Evolutionary conservation across 2,329 filamentous ascomycete genomes (phyloP).

Genomic region (Fusarium odoratissimum): DNA sequence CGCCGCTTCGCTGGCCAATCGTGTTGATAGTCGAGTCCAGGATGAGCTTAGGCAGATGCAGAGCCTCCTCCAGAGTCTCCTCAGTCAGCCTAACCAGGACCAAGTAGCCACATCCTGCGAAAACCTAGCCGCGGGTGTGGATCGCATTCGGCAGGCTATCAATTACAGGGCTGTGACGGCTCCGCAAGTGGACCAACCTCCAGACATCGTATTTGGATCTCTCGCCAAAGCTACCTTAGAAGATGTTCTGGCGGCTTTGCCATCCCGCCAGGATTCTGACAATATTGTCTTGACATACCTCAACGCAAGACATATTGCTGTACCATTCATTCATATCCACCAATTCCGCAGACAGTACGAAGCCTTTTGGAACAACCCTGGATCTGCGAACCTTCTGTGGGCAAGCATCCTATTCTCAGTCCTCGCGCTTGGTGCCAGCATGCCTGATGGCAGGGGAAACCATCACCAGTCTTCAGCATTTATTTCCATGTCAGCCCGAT

Average conservation of each 20-base stretch:
- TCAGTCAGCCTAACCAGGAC: background rate
- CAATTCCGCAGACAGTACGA: slow-evolving; percentile 32
- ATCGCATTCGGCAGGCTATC: background rate
- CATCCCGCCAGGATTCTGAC: slow-evolving; percentile 11
- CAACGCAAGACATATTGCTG: background rate
- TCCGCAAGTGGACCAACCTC: background rate
- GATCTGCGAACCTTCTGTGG: slow-evolving; percentile 2
- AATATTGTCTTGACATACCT: slow-evolving; percentile 15
- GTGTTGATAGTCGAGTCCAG: background rate
- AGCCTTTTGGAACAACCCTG: slow-evolving; percentile 11
- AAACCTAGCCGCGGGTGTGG: background rate
- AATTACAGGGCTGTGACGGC: fast-evolving
- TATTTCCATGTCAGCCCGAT: slow-evolving; percentile 5
- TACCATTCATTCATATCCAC: slow-evolving; percentile 20
- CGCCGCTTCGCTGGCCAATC: background rate
- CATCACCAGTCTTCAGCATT: background rate
- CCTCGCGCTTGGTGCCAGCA: background rate
- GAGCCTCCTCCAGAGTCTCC: background rate
- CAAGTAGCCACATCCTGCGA: background rate
- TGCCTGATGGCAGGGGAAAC: background rate
- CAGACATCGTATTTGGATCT: background rate
- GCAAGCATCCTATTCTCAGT: slow-evolving; percentile 28
- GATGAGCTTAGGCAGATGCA: slow-evolving; percentile 26
- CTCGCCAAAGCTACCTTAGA: background rate
- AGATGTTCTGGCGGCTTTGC: slow-evolving; percentile 8